A percentile compares a stretch with the other conserved stretches of the same genome.
phyloP scores from a whole-genome alignment of 345 rosid species.

The Eucalyptus cladocalyx region DNA sequence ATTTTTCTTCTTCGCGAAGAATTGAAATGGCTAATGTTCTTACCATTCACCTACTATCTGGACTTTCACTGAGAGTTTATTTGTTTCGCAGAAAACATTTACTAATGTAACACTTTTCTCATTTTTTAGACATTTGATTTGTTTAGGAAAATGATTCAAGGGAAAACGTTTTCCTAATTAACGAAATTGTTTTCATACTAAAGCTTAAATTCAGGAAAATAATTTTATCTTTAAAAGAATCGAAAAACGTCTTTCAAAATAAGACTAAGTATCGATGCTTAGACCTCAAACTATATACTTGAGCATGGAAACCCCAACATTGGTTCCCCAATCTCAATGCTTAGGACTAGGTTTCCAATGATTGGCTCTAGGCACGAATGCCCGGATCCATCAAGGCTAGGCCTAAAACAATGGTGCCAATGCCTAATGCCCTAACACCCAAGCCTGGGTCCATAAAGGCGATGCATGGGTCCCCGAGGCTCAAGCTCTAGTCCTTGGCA shows the following conservation, averaged over 20 bases:
- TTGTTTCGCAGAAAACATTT: neutral
- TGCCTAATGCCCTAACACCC: neutral
- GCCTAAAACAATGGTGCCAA: neutral
- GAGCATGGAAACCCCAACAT: too few relatives aligned
- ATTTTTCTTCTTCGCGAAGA: too few relatives aligned
- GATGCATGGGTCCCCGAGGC: too few relatives aligned
- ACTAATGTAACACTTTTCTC: fast-evolving
- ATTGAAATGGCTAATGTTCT: neutral
- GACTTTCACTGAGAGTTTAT: neutral
- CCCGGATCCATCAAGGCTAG: fast-evolving
- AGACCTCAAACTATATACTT: too few relatives aligned
- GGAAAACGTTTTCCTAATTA: neutral
- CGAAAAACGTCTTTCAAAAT: neutral
- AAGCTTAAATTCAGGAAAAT: fast-evolving
- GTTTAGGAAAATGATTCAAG: too few relatives aligned
- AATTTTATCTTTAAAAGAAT: fast-evolving
- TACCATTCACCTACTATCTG: neutral
- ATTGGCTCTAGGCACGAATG: fast-evolving
- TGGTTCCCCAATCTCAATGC: fast-evolving
- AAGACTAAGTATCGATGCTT: fast-evolving
- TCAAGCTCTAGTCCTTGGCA: fast-evolving
- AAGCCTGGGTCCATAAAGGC: too few relatives aligned
- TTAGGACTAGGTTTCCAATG: neutral
- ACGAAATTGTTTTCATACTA: too few relatives aligned
- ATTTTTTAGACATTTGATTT: neutral